Conservation (phyloP, 805 yeast genomes). For the Yamadazyma takamatsuzukensis region DNA sequence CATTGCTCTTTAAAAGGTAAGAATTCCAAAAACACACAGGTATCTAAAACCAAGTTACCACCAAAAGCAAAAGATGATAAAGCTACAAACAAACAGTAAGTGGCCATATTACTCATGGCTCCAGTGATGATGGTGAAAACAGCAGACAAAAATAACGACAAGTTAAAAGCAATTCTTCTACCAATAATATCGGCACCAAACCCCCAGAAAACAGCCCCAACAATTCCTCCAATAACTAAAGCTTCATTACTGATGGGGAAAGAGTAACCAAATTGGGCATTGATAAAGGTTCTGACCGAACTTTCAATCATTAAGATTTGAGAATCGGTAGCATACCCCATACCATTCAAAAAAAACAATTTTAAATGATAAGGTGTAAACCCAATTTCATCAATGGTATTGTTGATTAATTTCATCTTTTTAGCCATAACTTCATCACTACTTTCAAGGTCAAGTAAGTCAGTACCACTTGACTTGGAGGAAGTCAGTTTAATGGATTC, state of each 20-base stretch:
- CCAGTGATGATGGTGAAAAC: constrained; percentile 52
- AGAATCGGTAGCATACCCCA: constrained; percentile 36
- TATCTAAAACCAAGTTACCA: constrained; percentile 41
- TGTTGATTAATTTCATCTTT: constrained; percentile 45
- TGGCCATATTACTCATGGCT: constrained; percentile 46
- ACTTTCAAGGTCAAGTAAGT: constrained; percentile 18
- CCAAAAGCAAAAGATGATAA: constrained; percentile 48
- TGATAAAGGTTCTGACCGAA: constrained; percentile 21
- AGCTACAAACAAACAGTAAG: constrained; percentile 48
- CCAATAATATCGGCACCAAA: constrained; percentile 54
- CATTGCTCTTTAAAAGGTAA: constrained; percentile 50
- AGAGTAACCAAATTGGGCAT: constrained; percentile 22
- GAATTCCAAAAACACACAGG: constrained; percentile 14
- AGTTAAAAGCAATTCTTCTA: constrained; percentile 48
- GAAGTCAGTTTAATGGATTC: constrained; percentile 10
- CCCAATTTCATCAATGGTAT: constrained; percentile 59
- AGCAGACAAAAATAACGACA: constrained; percentile 46
- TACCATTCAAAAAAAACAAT: constrained; percentile 31
- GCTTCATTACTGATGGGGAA: constrained; percentile 25
- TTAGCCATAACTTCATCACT: constrained; percentile 33
- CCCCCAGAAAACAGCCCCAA: constrained; percentile 57
- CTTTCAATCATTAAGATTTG: constrained; percentile 22
- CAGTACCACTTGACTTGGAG: constrained; percentile 11
- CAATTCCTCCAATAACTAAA: constrained; percentile 41
- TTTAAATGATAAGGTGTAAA: constrained; percentile 32